Evolutionary conservation across 1,139 yeast species (phyloP), one percentile per base, ranked within the genome.

Genomic region (Hansenula sp.): DNA sequence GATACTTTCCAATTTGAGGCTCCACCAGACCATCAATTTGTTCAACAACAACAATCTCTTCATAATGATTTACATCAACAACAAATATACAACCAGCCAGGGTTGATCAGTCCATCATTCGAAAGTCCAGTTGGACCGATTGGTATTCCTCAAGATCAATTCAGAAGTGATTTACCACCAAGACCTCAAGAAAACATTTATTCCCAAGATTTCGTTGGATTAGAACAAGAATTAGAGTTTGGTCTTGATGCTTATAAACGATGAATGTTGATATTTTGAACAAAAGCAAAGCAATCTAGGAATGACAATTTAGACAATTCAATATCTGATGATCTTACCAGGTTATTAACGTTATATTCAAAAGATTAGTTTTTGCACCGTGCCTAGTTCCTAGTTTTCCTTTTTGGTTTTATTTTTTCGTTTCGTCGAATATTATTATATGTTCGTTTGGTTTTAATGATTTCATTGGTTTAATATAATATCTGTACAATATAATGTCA

Each of bases 161-260:
- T 61, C 44, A 71, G 57, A n/a, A 59, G 63, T 13, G 72, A 68
- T 45, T 54, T 67, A 37, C 72, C 72, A 25, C 72, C 73, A 43
- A 61, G 70, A 47, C 72, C 73, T 10, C 71, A 66, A 36, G 73
- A 68, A 48, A 67, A 47, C 16, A 38, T 59, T 11, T 38, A 47
- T 54, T n/a, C 59, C 34, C 54, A 56, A 27, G 67, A 67, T 33
- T 59, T 67, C 29, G 62, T 66, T 30, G 78, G 74, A 39, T 58
- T 79, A 33, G 87, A 81, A 51, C 74, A 71, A 48, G 87, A 80
- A 47, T 58, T 80, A 48, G 84, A 78, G 46, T 79, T 70, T 57
- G 85, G 84, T 1, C 60, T 79, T 35, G 85, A 79, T 59, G 58
- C 42, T 10, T 48, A 34, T 34, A 47, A 41, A 31, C 19, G 13